Evolutionary conservation across 2,329 filamentous ascomycete species (phyloP).

Genomic region (Aspergillus terreus): DNA sequence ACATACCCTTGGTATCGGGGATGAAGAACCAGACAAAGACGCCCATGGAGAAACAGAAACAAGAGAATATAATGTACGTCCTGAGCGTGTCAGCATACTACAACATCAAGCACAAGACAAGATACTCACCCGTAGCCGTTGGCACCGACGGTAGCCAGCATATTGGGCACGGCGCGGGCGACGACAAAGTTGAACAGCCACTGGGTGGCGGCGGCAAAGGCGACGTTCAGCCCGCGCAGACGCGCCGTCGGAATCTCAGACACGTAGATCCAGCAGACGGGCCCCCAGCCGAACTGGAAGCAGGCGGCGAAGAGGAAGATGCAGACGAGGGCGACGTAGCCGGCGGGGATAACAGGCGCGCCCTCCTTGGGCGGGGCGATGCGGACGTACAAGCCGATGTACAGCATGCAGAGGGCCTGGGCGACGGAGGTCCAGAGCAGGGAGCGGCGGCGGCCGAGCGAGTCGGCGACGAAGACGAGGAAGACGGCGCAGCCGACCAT

Average conservation of each 20-base stretch:
- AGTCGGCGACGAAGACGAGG: slow-evolving; percentile 65
- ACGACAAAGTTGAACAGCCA: slow-evolving; percentile 75
- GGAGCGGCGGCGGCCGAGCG: slow-evolving; percentile 61
- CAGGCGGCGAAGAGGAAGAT: slow-evolving; percentile 69
- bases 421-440: slow-evolving; percentile 63
- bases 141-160: slow-evolving; percentile 56
- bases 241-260: slow-evolving; percentile 67
- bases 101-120: slow-evolving; percentile 11
- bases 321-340: slow-evolving; percentile 66
- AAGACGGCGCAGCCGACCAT: slow-evolving; percentile 58
- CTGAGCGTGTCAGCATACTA: slow-evolving; percentile 31
- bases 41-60: slow-evolving; percentile 63
- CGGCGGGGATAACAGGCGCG: slow-evolving; percentile 57
- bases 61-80: slow-evolving; percentile 67
- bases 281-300: slow-evolving; percentile 69
- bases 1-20: slow-evolving; percentile 67
- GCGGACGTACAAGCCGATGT: slow-evolving; percentile 66
- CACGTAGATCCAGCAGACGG: slow-evolving; percentile 69
- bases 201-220: slow-evolving; percentile 64
- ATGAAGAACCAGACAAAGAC: slow-evolving; percentile 65
- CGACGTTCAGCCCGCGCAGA: slow-evolving; percentile 63
- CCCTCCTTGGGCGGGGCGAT: slow-evolving; percentile 47
- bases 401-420: slow-evolving; percentile 60
- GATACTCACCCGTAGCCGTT: slow-evolving; percentile 46
- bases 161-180: slow-evolving; percentile 63